Evolutionary conservation across 129 eudicot genomes (phyloP).

Genomic region (Ambrosia trifida): DNA sequence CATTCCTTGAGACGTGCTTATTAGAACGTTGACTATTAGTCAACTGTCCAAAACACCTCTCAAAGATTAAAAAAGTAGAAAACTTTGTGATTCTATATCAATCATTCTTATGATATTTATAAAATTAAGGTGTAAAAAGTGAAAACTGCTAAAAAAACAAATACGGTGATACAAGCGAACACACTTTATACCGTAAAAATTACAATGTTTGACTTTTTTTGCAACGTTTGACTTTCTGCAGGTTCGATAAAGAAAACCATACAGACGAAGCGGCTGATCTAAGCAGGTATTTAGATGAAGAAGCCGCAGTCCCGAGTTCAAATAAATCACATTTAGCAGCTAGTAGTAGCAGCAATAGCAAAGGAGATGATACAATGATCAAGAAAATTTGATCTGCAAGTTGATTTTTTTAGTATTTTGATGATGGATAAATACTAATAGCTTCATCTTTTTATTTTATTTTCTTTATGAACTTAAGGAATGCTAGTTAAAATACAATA

Average conservation of each 20-base stretch:
- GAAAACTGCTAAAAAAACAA: neutral
- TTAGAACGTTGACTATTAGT: slow-evolving; percentile 5
- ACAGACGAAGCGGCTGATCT: slow-evolving; percentile 46
- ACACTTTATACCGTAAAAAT: neutral
- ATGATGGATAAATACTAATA: neutral
- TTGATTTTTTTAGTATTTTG: neutral
- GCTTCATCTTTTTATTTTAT: neutral
- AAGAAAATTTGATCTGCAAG: slow-evolving; percentile 6
- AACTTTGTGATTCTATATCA: neutral
- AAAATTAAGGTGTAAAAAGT: neutral
- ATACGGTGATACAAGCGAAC: too few relatives aligned
- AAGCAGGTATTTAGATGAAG: slow-evolving; percentile 57
- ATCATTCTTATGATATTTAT: neutral
- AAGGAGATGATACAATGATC: slow-evolving; percentile 19
- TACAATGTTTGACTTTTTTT: slow-evolving; percentile 9
- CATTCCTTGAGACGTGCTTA: slow-evolving; percentile 3
- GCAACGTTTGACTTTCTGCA: slow-evolving; percentile 24
- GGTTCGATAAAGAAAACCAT: slow-evolving; percentile 55
- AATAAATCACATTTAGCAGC: slow-evolving; percentile 3
- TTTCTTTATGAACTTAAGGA: neutral
- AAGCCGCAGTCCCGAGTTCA: slow-evolving; percentile 28
- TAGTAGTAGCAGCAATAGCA: slow-evolving; percentile 14
- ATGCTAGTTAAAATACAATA: too few relatives aligned
- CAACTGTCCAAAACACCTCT: slow-evolving; percentile 5
- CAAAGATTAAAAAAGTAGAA: neutral